Evolutionary conservation across 2,329 filamentous ascomycete genomes (phyloP), one percentile per base, ranked within the genome.

Genomic region (Claviceps paspali): DNA sequence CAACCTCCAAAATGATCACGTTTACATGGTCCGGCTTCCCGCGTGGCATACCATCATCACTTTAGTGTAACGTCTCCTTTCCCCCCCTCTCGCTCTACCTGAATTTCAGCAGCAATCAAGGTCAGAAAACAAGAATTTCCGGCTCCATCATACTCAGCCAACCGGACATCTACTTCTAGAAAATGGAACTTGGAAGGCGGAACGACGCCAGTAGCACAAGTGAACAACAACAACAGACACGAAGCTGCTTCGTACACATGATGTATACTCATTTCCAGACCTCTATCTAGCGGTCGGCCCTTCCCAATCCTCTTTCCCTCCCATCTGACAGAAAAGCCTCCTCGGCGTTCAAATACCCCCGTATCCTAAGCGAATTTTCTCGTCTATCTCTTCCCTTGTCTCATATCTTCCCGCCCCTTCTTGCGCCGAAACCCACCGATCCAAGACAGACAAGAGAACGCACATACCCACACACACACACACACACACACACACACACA

Each of bases 271-370:
- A 19, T 12, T 21, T 35, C 21, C 32, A 14, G 35, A 30, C 31
- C 9, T 22, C 34, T 30, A 21, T 35, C 22, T 23, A 17, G 18
- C 5, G 21, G 15, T 11, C 14, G 7, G 10, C 28, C 12, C 5
- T 4, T 14, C 15, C 3, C 3, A 7, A 7, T 9, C 14, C 15
- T 9, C 9, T 22, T 22, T 8, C 14, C 22, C 22, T 8, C 8
- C 22, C 39, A 33, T 35, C 17, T 33, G 23, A 38, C 29, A 28
- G 4, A 29, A 29, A 6, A 9, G 5, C 19, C 12, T 36, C 29
- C 28, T 33, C 36, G 36, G 36, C 29, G 33, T 38, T 41, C 38
- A 41, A 38, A 29, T 23, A 32, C 21, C 21, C 18, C 22, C 30
- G 10, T 12, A 17, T 35, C 35, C 32, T 37, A 30, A 35, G 39